Evolutionary conservation across 2,329 filamentous ascomycete genomes (phyloP).

Genomic region (Calonectria hawksworthii): DNA sequence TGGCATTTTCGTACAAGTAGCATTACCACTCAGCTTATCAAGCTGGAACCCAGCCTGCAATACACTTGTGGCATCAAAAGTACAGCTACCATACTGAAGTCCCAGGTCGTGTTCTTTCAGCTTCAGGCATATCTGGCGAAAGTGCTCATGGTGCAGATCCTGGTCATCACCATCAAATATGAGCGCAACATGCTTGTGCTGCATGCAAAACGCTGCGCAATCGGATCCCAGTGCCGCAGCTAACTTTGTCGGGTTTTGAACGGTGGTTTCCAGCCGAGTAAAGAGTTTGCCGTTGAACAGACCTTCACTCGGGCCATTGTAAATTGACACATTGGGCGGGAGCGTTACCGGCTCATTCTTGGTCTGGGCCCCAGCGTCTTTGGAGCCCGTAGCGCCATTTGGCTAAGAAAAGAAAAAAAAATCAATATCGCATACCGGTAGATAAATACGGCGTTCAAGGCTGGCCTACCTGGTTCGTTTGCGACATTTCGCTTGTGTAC

Average conservation of each 20-base stretch:
- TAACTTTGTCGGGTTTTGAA: neutral
- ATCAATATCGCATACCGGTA: neutral
- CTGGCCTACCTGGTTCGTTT: neutral
- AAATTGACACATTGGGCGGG: neutral
- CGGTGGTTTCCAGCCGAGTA: neutral
- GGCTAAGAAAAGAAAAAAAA: neutral
- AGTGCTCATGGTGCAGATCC: neutral
- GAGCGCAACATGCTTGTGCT: neutral
- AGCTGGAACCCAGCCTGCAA: slow-evolving; percentile 2
- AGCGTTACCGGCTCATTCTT: neutral
- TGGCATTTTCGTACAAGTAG: neutral
- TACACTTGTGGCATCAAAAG: neutral
- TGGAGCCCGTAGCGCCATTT: neutral
- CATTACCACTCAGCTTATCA: neutral
- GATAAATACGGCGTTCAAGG: neutral
- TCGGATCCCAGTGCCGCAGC: neutral
- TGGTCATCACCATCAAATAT: neutral
- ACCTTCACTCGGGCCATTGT: neutral
- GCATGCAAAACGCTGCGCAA: neutral
- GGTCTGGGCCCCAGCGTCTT: neutral
- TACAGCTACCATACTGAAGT: neutral
- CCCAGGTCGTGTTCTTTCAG: neutral
- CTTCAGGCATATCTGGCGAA: neutral
- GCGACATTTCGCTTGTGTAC: neutral
- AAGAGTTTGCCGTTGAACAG: slow-evolving; percentile 2